These are phyloP conservation scores for Tripidium arundinaceum DNA, from an alignment of 202 grass and related monocot species.

Conservation along the genomic window DNA sequence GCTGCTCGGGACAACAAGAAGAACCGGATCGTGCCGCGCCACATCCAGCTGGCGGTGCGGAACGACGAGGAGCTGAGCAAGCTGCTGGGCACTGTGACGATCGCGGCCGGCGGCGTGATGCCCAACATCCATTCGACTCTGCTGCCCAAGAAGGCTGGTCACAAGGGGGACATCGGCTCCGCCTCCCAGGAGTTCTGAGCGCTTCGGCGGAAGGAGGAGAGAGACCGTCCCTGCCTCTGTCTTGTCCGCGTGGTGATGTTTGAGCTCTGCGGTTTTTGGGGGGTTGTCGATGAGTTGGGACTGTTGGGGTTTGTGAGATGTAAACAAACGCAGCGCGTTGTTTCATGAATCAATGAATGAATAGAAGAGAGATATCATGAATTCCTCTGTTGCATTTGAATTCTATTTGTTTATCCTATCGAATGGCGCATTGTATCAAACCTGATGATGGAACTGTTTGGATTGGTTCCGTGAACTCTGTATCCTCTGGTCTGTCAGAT, in stretches of 20 bases:
- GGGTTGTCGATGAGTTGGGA: background rate
- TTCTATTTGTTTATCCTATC: background rate
- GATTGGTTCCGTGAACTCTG: background rate
- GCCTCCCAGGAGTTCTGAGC: constrained; percentile 53
- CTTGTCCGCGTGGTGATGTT: background rate
- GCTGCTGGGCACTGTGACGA: constrained; percentile 50
- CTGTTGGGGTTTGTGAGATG: background rate
- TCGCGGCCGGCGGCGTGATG: constrained; percentile 52
- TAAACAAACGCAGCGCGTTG: background rate
- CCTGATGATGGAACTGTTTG: background rate
- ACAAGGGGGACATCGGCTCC: constrained; percentile 40
- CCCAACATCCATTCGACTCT: constrained; percentile 48
- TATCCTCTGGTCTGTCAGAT: background rate
- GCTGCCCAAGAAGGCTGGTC: constrained; percentile 46
- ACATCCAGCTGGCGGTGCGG: constrained; percentile 56
- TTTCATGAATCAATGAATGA: background rate
- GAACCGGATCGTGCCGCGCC: constrained; percentile 57
- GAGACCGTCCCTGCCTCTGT: background rate
- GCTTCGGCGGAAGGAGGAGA: background rate
- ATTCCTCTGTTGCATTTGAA: background rate
- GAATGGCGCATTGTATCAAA: background rate
- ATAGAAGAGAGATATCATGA: background rate
- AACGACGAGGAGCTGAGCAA: constrained; percentile 65
- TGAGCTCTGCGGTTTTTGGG: background rate
- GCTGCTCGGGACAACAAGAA: constrained; percentile 66